Evolutionary conservation across 176 grass and related monocot genomes (phyloP), one percentile per base, ranked within the genome.

Genomic region (sorghum (Sorghum bicolor)): DNA sequence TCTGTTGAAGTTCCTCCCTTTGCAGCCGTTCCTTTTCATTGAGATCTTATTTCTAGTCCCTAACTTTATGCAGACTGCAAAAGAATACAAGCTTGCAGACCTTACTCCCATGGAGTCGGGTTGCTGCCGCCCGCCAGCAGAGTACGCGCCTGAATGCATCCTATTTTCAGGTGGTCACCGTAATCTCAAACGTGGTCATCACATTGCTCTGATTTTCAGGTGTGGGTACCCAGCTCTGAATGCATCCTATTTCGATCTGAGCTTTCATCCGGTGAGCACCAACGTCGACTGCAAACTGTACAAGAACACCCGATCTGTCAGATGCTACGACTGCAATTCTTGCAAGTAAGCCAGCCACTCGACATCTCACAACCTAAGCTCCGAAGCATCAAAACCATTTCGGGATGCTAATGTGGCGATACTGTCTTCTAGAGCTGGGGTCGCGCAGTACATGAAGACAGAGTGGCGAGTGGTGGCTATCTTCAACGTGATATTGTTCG

Each of bases 381-480:
- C 28, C 0, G 2, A 67, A 74, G 8, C 60, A 57, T 8, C 10
- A 19, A 14, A 47, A 16, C 16, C 8, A n/a, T 41, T 43, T 20
- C 5, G 16, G 4, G 13, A 68, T 61, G 24, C 17, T 30, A 31
- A 64, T 15, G 13, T 5, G 1, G 26, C 1, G 2, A 30, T 69
- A 19, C 48, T 87, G 24, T 74, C 41, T 47, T 74, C 31, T 58
- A 99, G 96, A 83, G 96, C 96, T 89, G 96, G 96, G 57, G 96
- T 98, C 67, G 96, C 93, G 3, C 96, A 98, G 63, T 99, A 96
- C 89, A 94, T 99, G 93, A 98, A 96, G 73, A 75, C 64, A 4
- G 93, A 99, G 78, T 99, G 93, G 93, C 83, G 91, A 60, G 91
- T 99, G 53, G 91, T 96, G 80, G 96, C 91, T 38, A 94, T 99